Evolutionary conservation across 176 grass and related monocot species (phyloP).

Genomic region (Puccinellia tenuiflora): DNA sequence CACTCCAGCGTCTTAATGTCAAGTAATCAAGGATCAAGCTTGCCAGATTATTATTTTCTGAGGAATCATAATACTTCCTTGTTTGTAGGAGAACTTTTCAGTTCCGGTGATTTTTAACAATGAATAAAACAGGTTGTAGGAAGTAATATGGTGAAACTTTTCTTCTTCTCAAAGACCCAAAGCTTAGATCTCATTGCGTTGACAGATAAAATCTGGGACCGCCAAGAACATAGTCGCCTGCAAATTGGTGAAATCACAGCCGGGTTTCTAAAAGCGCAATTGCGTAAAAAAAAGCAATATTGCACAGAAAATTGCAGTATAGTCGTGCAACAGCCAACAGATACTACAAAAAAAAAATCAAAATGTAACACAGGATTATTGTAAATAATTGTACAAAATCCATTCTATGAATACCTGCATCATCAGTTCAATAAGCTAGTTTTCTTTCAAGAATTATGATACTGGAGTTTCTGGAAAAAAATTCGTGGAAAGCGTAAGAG

Average conservation of each 20-base stretch:
- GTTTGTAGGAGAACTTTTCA: background rate
- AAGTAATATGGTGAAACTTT: background rate
- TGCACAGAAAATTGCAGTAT: background rate
- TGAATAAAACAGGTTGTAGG: background rate
- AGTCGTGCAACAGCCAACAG: too few relatives aligned
- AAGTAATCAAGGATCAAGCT: background rate
- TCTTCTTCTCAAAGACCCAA: background rate
- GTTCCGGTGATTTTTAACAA: background rate
- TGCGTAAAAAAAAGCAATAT: background rate
- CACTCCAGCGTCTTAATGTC: background rate
- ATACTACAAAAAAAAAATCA: too few relatives aligned
- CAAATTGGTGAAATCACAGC: background rate
- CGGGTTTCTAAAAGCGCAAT: background rate
- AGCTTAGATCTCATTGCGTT: background rate
- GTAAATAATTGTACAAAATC: too few relatives aligned
- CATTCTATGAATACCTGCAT: too few relatives aligned
- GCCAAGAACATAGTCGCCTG: background rate
- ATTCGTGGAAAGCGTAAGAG: too few relatives aligned
- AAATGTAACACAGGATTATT: too few relatives aligned
- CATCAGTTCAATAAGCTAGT: too few relatives aligned
- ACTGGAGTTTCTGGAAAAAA: too few relatives aligned
- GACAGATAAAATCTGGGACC: background rate
- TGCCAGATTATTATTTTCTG: background rate
- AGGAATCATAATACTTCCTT: background rate
- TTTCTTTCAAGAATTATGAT: too few relatives aligned